phyloP scores from a whole-genome alignment of 805 yeast species.

The Kodamaea kaohsiungensis region DNA sequence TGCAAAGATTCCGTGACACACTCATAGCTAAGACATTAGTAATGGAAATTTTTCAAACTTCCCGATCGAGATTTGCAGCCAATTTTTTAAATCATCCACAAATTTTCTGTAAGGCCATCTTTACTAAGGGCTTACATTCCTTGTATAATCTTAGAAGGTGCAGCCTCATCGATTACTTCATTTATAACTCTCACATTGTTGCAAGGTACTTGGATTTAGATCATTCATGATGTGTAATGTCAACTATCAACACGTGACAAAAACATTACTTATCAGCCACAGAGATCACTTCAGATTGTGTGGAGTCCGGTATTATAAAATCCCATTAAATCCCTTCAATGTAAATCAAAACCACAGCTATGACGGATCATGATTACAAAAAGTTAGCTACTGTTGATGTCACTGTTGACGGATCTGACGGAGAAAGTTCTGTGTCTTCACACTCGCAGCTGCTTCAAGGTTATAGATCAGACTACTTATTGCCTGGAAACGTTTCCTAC shows the following conservation, averaged over 20 bases:
- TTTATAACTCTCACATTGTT: not conserved
- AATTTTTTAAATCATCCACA: not conserved
- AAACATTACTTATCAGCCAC: not conserved
- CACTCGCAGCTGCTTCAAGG: not conserved
- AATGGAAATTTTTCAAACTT: not conserved
- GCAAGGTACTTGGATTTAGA: not conserved
- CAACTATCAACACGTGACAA: not conserved
- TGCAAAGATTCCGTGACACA: not conserved
- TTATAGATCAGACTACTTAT: not conserved
- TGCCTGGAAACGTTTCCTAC: slow-evolving; percentile 14
- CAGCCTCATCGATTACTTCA: not conserved
- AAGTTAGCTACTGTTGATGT: not conserved
- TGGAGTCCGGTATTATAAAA: not conserved
- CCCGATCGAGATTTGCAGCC: not conserved
- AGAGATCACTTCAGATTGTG: not conserved
- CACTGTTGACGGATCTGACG: not conserved
- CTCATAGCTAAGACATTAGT: not conserved
- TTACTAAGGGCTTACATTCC: not conserved
- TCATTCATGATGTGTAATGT: not conserved
- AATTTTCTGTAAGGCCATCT: too few relatives aligned
- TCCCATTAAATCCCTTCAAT: not conserved
- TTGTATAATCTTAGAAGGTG: not conserved
- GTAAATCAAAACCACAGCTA: not conserved
- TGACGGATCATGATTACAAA: not conserved
- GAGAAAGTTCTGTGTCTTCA: slow-evolving; percentile 6